Conservation (phyloP, 163 green algal species). For the Scenedesmus sp. region DNA sequence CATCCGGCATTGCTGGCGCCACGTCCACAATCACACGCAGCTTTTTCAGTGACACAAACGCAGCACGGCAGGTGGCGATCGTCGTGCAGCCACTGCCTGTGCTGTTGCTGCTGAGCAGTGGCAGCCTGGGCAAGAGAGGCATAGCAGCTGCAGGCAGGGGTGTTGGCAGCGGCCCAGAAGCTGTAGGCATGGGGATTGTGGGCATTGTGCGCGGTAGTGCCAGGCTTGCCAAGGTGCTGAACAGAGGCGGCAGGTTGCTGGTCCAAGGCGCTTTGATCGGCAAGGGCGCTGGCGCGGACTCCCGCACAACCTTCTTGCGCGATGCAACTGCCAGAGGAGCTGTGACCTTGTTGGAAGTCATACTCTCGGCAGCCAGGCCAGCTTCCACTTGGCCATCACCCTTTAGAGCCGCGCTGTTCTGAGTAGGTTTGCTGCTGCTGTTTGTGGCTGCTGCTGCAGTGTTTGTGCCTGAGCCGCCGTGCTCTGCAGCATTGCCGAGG, state of each 20-base stretch:
- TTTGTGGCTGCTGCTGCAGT: background rate
- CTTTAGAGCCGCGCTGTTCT: background rate
- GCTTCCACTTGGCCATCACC: background rate
- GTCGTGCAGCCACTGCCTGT: constrained; percentile 21
- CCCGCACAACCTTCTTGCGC: background rate
- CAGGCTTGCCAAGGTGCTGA: background rate
- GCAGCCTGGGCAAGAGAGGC: background rate
- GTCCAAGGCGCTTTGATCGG: background rate
- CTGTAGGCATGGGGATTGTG: background rate
- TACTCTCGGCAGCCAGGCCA: background rate
- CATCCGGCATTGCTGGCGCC: background rate
- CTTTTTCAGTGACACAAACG: constrained; percentile 17
- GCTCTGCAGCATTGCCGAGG: background rate
- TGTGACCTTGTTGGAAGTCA: background rate
- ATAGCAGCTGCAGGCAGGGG: background rate
- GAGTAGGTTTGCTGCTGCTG: background rate
- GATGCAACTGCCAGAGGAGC: background rate
- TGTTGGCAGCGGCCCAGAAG: background rate
- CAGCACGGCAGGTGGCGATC: background rate
- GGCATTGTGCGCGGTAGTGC: background rate
- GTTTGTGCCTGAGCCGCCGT: background rate
- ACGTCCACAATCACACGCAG: constrained; percentile 6
- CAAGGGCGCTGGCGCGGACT: background rate
- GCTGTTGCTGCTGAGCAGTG: background rate
- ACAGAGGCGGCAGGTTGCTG: background rate